These are phyloP conservation scores for Phialophora expanda DNA, from an alignment of 2,329 filamentous ascomycete species.

Conservation along the genomic window DNA sequence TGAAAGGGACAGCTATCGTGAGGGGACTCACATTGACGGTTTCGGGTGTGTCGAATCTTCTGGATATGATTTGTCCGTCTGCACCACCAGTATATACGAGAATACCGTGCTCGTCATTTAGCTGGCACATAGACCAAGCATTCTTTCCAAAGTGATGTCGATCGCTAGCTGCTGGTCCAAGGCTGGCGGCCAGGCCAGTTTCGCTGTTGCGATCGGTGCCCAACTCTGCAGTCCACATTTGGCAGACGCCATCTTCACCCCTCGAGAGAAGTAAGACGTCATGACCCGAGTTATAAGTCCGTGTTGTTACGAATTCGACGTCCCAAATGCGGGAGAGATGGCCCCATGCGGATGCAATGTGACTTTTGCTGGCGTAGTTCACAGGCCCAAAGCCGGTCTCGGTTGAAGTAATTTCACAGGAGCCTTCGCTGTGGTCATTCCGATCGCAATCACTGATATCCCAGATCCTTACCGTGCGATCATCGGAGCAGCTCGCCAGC, in stretches of 20 bases:
- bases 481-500: conserved; percentile 93
- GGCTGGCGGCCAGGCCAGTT: conserved; percentile 32
- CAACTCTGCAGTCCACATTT: conserved; percentile 70
- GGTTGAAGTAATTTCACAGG: conserved; percentile 41
- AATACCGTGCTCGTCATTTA: conserved; percentile 42
- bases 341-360: conserved; percentile 73
- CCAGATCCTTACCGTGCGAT: conserved; percentile 88
- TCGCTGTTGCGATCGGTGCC: conserved; percentile 29
- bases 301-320: conserved; percentile 66
- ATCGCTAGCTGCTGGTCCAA: conserved; percentile 58
- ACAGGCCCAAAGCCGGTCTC: conserved; percentile 69
- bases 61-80: conserved; percentile 68
- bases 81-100: conserved; percentile 78
- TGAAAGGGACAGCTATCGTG: conserved; percentile 23
- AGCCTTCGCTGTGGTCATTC: conserved; percentile 18
- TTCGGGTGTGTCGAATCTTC: conserved; percentile 33
- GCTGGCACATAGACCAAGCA: conserved; percentile 74
- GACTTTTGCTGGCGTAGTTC: conserved; percentile 40
- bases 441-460: conserved; percentile 68
- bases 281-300: conserved; percentile 35
- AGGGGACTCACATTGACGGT: not conserved
- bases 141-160: conserved; percentile 83
- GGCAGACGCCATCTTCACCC: conserved; percentile 80
- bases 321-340: conserved; percentile 91
- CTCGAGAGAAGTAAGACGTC: conserved; percentile 70